Evolutionary conservation across 345 rosid genomes (phyloP).

Genomic region (Syzygium aqueum): DNA sequence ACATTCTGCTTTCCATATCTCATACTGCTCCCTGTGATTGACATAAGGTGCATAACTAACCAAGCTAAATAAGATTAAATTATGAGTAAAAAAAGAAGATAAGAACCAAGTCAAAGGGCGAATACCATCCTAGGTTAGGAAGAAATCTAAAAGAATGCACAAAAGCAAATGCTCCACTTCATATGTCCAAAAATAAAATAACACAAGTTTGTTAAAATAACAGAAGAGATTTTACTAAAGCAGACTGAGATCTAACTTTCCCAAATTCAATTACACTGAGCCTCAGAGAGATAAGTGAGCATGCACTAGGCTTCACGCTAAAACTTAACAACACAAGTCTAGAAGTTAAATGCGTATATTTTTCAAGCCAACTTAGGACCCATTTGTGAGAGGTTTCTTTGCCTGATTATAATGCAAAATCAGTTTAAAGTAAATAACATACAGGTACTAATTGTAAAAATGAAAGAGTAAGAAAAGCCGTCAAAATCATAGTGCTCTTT

Average conservation of each 20-base stretch:
- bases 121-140: not conserved
- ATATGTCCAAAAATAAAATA: not conserved
- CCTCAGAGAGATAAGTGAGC: not conserved
- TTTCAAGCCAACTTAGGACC: not conserved
- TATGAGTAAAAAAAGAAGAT: not conserved
- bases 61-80: not conserved
- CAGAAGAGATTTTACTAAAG: not conserved
- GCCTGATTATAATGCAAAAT: not conserved
- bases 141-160: not conserved
- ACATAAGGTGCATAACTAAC: not conserved
- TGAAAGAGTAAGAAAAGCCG: not conserved
- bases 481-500: not conserved
- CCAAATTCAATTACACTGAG: not conserved
- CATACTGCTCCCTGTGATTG: constrained; percentile 59
- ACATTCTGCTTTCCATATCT: constrained; percentile 70
- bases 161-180: not conserved
- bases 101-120: not conserved
- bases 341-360: not conserved
- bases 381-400: not conserved
- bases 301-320: not conserved
- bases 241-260: not conserved
- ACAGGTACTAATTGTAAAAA: not conserved
- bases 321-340: not conserved
- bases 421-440: not conserved
- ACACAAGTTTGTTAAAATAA: not conserved